Conservation (phyloP, 495 filamentous ascomycete species). For the Neurospora pannonica region DNA sequence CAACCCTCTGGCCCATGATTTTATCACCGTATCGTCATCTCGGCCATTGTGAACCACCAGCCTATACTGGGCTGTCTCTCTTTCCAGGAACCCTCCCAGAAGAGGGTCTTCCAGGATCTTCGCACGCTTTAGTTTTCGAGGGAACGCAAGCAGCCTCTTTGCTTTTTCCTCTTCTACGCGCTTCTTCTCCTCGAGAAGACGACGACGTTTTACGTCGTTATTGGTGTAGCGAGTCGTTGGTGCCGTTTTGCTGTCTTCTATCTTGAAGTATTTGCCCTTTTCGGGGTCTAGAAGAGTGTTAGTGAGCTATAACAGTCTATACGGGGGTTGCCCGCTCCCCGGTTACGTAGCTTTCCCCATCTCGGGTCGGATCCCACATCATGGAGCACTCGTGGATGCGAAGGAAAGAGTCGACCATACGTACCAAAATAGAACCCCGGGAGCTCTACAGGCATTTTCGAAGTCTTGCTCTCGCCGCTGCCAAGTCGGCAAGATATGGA, state of each 20-base stretch:
- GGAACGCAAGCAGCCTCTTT: background rate
- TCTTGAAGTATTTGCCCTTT: slow-evolving; percentile 40
- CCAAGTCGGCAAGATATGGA: background rate
- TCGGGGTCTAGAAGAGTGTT: slow-evolving; percentile 21
- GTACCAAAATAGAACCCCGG: background rate
- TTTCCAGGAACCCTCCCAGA: slow-evolving; percentile 7
- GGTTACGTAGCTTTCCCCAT: background rate
- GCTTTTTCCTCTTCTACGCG: slow-evolving; percentile 12
- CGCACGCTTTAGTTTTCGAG: background rate
- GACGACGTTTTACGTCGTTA: slow-evolving; percentile 29
- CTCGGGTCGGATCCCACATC: background rate
- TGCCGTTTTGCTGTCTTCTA: slow-evolving; percentile 27
- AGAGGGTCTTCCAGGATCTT: background rate
- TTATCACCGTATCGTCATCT: background rate
- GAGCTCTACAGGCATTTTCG: background rate
- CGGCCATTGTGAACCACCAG: background rate
- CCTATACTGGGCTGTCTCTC: slow-evolving; percentile 1
- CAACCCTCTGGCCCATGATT: slow-evolving; percentile 12
- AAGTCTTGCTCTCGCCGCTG: background rate
- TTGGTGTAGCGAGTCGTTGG: slow-evolving; percentile 28
- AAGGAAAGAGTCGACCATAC: background rate
- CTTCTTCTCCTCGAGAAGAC: slow-evolving; percentile 15
- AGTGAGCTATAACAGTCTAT: background rate
- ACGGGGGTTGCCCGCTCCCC: background rate
- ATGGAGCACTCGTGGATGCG: background rate